Evolutionary conservation across 1,284 basidiomycete genomes (phyloP).

Genomic region (Pseudozyma sp.): DNA sequence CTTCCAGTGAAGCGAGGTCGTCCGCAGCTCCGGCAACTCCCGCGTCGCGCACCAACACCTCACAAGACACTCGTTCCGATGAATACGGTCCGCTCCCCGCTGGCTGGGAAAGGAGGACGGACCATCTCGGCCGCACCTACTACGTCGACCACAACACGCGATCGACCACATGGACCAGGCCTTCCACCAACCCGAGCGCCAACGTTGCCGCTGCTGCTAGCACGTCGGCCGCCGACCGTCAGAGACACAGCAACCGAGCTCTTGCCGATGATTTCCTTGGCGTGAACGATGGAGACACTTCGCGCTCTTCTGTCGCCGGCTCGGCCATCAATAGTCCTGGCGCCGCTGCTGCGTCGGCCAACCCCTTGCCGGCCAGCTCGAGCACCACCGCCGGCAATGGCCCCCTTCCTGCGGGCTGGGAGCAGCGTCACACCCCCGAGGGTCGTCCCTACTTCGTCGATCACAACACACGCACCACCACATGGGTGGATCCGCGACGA

Average conservation of each 20-base stretch:
- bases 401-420: constrained; percentile 93
- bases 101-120: constrained; percentile 93
- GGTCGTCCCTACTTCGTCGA: constrained; percentile 94
- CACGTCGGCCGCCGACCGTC: constrained; percentile 62
- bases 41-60: constrained; percentile 23
- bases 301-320: constrained; percentile 37
- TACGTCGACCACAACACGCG: constrained; percentile 84
- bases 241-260: constrained; percentile 64
- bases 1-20: constrained; percentile 20
- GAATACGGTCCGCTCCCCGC: constrained; percentile 74
- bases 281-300: constrained; percentile 56
- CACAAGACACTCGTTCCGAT: constrained; percentile 53
- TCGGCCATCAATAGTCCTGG: constrained; percentile 33
- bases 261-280: constrained; percentile 69
- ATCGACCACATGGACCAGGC: constrained; percentile 89
- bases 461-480: constrained; percentile 94
- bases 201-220: constrained; percentile 57
- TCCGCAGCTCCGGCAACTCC: constrained; percentile 23
- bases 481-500: constrained; percentile 96
- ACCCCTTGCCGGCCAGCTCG: constrained; percentile 50
- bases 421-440: constrained; percentile 96
- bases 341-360: constrained; percentile 30
- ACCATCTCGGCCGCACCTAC: constrained; percentile 87
- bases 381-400: constrained; percentile 82
- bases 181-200: constrained; percentile 51